Conservation (phyloP, 345 rosid genomes). For the Angophora floribunda region DNA sequence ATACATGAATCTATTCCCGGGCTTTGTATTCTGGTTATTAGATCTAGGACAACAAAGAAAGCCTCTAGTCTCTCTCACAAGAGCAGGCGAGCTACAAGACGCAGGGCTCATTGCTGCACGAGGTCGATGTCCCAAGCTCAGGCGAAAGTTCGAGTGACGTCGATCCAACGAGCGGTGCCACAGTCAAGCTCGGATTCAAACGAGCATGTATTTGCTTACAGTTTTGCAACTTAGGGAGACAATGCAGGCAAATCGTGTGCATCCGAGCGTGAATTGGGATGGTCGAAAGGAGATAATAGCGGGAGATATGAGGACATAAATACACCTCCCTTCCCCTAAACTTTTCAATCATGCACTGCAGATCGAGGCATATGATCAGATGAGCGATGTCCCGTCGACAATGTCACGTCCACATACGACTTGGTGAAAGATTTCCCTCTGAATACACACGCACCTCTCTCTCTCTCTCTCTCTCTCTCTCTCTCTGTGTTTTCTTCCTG, state of each 20-base stretch:
- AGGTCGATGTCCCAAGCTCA: background rate
- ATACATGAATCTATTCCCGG: background rate
- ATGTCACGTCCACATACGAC: background rate
- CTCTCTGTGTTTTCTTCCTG: background rate
- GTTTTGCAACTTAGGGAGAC: background rate
- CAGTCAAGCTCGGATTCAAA: background rate
- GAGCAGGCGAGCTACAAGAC: background rate
- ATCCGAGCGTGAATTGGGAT: background rate
- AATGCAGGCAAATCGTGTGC: background rate
- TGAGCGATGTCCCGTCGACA: background rate
- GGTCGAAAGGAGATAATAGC: background rate
- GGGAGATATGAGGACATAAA: background rate
- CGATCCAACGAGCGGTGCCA: background rate
- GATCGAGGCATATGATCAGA: background rate
- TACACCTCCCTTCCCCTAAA: background rate
- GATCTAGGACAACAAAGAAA: background rate
- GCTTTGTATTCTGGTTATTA: background rate
- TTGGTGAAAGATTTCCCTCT: background rate
- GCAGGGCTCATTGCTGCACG: background rate
- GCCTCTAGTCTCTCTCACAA: background rate
- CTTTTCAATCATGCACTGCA: background rate
- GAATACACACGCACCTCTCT: background rate
- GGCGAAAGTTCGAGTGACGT: background rate
- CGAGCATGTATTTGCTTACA: background rate
- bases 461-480: background rate